Evolutionary conservation across 108 stramenopile genomes (phyloP), one percentile per base, ranked within the genome.

Genomic region (Nitzschia palea): DNA sequence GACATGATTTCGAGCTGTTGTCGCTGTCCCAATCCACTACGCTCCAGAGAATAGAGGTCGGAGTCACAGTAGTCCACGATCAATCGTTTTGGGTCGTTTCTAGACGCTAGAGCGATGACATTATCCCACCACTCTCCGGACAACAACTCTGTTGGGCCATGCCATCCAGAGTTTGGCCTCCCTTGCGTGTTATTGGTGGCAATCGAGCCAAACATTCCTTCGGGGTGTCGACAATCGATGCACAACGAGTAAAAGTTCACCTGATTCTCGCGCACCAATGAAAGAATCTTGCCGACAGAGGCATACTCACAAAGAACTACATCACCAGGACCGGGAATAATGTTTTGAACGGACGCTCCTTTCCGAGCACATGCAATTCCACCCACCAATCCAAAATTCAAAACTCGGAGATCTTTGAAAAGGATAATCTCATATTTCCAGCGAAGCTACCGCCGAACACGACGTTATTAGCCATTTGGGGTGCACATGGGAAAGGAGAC

Each of bases 371-470:
- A 43, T 32, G 26, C 54, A 25, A 67, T 74, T 14, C 74, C 74
- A 28, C 67, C 45, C 0, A 37, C 28, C 42, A 63, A 58, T 5
- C 74, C 74, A 59, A 73, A 66, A 26, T n/a, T 36, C 9, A 67
- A 23, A 22, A 73, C 66, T 12, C 76, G 58, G 26, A 86, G 44
- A 33, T 73, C 66, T 22, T 66, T 31, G 54, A 88, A 89, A 43
- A 69, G 65, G 20, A 47, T 64, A 3, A 92, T 64, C 62, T 89
- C 88, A 44, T 82, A 65, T 44, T 70, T 81, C 91, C 91, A 92
- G 23, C 86, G 84, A 52, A 85, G 57, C 88, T 68, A 27, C 8
- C 2, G 26, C 44, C 18, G 25, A 56, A 40, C 5, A 25, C 43
- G 44, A n/a, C n/a, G n/a, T n/a, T n/a, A n/a, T n/a, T n/a, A n/a